phyloP scores from a whole-genome alignment of 495 filamentous ascomycete genomes.

The Chaetomium tenue region DNA sequence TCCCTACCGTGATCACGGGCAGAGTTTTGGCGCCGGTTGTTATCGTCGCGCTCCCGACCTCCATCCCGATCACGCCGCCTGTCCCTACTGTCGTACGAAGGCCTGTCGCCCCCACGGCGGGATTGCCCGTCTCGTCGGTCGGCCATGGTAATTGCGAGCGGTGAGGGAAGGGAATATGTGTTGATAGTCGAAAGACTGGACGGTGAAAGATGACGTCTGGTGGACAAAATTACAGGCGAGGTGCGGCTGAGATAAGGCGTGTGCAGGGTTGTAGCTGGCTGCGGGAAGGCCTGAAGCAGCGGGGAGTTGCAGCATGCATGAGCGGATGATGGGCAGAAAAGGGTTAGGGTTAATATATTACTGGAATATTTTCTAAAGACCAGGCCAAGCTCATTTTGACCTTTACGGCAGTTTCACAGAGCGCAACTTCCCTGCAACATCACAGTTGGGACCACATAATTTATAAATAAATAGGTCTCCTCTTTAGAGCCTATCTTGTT shows the following conservation, averaged over 20 bases:
- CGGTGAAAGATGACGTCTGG: conserved; percentile 20
- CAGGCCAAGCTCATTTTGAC: no score
- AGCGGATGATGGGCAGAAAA: no score
- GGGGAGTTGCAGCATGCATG: background rate
- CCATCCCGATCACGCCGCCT: conserved; percentile 24
- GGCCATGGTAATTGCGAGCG: conserved; percentile 25
- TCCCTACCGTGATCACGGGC: conserved; percentile 36
- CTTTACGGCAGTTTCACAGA: no score
- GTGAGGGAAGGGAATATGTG: background rate
- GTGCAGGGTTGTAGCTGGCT: background rate
- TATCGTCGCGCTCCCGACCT: conserved; percentile 34
- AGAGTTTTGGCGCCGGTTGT: conserved; percentile 33
- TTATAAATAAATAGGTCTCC: no score
- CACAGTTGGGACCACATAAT: no score
- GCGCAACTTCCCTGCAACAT: no score
- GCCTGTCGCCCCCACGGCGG: conserved; percentile 32
- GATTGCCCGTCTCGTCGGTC: conserved; percentile 29
- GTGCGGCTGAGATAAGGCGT: conserved; percentile 26
- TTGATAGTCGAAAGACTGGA: background rate
- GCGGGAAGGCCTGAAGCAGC: background rate
- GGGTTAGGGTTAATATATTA: no score
- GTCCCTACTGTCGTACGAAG: conserved; percentile 27
- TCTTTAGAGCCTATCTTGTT: no score
- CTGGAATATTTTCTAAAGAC: no score
- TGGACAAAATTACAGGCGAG: conserved; percentile 23